Percentiles rank a stretch among this genome's conserved stretches.
Conservation (phyloP, 2,329 filamentous ascomycete species). For the Coniochaeta pulveracea region DNA sequence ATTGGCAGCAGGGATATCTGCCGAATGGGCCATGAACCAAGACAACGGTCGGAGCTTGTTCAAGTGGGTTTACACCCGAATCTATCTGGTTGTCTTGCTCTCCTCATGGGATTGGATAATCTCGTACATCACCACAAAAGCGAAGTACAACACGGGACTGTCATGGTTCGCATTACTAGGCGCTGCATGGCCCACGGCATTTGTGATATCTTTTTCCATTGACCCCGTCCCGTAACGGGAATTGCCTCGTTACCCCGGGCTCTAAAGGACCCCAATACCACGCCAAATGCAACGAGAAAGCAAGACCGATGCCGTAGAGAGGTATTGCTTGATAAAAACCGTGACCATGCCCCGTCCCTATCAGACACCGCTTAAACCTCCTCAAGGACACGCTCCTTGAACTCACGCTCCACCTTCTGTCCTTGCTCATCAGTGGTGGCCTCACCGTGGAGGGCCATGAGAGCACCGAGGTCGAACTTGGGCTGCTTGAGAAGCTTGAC, state of each 20-base stretch:
- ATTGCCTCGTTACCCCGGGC: conserved; percentile 19
- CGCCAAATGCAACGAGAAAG: conserved; percentile 36
- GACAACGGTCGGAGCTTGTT: too few species aligned
- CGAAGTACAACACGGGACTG: too few species aligned
- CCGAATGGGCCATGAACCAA: too few species aligned
- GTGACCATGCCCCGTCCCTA: conserved; percentile 32
- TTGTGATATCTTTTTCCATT: conserved; percentile 16
- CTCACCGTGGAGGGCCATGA: conserved; percentile 96
- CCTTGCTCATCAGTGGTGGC: conserved; percentile 93
- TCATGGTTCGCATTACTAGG: too few species aligned
- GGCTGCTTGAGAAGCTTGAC: conserved; percentile 98
- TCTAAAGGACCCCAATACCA: conserved; percentile 28
- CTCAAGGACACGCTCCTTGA: conserved; percentile 96
- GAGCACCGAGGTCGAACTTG: conserved; percentile 96
- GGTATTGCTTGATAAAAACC: conserved; percentile 26
- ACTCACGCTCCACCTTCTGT: conserved; percentile 98
- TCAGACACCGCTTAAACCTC: conserved; percentile 63
- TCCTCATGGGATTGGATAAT: too few species aligned
- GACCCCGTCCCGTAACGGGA: conserved; percentile 19
- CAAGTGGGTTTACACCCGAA: too few species aligned
- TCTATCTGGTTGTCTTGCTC: too few species aligned
- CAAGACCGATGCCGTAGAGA: conserved; percentile 33
- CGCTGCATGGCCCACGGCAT: too few species aligned
- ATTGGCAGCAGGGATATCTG: too few species aligned
- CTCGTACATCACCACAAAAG: too few species aligned